Base-by-base conservation (phyloP, 805 yeast genomes). In the Myxozyma nipponensis region DNA sequence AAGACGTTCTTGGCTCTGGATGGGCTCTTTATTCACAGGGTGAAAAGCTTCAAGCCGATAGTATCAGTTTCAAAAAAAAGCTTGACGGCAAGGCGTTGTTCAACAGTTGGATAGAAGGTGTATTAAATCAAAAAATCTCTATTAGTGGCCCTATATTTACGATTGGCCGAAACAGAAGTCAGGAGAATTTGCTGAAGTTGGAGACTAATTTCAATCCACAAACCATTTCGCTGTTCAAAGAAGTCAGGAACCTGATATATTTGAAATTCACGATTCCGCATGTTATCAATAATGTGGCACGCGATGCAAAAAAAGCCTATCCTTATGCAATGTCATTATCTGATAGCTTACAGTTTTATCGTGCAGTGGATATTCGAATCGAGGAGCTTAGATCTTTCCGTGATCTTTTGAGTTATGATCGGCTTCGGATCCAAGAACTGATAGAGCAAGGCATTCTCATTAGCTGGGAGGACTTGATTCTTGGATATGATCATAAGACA, bases 1-100 rank as follows among this genome's bases (percentile, higher is more conserved):
- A 77, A 39, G 64, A 72, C 10, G 72, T 83, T 3, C 66, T 84
- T 5, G 86, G 89, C 0, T 62, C 71, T 17, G 79, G 79, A 5
- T 84, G 90, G 90, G 68, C 65, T 19, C 67, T 72, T 7, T 79
- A 78, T 50, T 76, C 82, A 1, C 88, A 82, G 46, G 96, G 96
- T 0, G 76, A 74, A 46, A 77, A 75, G 53, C 76, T 91, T 0
- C 69, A 75, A 9, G 64, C 70, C 1, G 86, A 79, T 52, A 72
- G 78, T 22, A 58, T 63, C 1, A 65, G 69, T 0, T 70, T 85
- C 42, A 60, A 71, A n/a, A 66, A 70, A 22, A 77, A 74, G 42
- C 65, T 81, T 9, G 71, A 82, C 43, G 62, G 79, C 0, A 66
- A 72, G 18, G 42, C 24, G 37, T 49, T 76, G 0, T 76, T 74